phyloP scores from a whole-genome alignment of 148 eudicot genomes.

The Limonium bicolor region DNA sequence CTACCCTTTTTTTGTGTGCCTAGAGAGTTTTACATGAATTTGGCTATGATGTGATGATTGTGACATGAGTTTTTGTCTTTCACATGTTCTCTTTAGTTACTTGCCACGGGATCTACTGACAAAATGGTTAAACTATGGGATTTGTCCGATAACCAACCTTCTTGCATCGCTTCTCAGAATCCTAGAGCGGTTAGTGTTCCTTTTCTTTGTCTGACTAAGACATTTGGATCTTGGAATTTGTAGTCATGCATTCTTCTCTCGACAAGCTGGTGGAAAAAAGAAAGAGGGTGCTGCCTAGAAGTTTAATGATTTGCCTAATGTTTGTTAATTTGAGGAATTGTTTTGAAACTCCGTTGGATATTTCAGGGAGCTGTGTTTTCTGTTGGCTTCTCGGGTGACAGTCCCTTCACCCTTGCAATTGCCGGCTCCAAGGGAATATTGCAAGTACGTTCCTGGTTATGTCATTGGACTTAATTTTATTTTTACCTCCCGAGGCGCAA shows the following conservation, averaged over 20 bases:
- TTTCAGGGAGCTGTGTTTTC: constrained; percentile 85
- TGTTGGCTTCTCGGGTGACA: constrained; percentile 61
- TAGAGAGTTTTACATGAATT: too few relatives aligned
- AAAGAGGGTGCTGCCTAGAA: neutral
- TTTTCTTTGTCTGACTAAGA: neutral
- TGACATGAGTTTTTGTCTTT: constrained; percentile 3
- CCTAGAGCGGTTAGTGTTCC: constrained; percentile 65
- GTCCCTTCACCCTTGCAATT: constrained; percentile 61
- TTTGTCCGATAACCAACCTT: constrained; percentile 55
- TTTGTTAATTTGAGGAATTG: neutral
- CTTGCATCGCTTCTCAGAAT: constrained; percentile 58
- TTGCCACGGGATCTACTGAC: constrained; percentile 82
- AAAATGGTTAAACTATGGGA: constrained; percentile 85
- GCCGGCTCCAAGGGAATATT: constrained; percentile 88
- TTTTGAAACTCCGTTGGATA: constrained; percentile 1
- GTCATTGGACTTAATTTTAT: neutral
- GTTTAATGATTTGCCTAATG: neutral
- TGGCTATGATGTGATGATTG: neutral
- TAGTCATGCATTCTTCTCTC: neutral
- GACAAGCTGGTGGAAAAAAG: too few relatives aligned
- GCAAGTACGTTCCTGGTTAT: constrained; percentile 28
- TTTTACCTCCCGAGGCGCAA: neutral
- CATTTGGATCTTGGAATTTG: too few relatives aligned
- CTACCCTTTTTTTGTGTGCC: neutral
- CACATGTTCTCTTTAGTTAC: constrained; percentile 25